Evolutionary conservation across 2,329 filamentous ascomycete species (phyloP).

Genomic region (Colletotrichum incanum): DNA sequence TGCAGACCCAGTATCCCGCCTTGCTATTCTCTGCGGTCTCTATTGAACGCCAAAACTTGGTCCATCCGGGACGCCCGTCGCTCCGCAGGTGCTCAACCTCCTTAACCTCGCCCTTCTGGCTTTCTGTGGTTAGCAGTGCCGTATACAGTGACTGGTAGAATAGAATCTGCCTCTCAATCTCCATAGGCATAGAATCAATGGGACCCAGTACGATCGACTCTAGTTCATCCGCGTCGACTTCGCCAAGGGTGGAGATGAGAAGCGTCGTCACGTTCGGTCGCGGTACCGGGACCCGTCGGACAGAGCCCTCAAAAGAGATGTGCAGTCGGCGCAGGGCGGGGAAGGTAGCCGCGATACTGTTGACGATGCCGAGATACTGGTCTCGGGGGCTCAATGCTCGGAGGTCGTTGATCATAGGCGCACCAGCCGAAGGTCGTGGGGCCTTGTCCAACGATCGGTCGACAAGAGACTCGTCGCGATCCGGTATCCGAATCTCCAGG

Average conservation of each 20-base stretch:
- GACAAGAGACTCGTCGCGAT: conserved; percentile 38
- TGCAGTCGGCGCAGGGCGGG: conserved; percentile 41
- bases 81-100: conserved; percentile 38
- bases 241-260: conserved; percentile 40
- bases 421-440: conserved; percentile 14
- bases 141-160: conserved; percentile 42
- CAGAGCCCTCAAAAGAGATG: conserved; percentile 42
- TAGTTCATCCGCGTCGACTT: conserved; percentile 35
- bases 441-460: conserved; percentile 36
- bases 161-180: conserved; percentile 34
- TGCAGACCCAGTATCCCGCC: conserved; percentile 43
- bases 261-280: conserved; percentile 37
- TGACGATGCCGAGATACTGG: conserved; percentile 38
- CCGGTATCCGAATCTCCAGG: conserved; percentile 42
- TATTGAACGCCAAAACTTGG: conserved; percentile 41
- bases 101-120: conserved; percentile 14
- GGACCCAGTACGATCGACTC: conserved; percentile 27
- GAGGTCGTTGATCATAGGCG: conserved; percentile 24
- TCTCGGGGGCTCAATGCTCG: conserved; percentile 28
- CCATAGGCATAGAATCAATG: conserved; percentile 30
- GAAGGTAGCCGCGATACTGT: conserved; percentile 24
- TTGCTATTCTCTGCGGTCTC: not conserved
- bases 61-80: conserved; percentile 40
- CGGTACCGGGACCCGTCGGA: conserved; percentile 39
- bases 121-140: conserved; percentile 27